Base-by-base conservation (phyloP, 2,329 filamentous ascomycete genomes). In the Coniella vitis region DNA sequence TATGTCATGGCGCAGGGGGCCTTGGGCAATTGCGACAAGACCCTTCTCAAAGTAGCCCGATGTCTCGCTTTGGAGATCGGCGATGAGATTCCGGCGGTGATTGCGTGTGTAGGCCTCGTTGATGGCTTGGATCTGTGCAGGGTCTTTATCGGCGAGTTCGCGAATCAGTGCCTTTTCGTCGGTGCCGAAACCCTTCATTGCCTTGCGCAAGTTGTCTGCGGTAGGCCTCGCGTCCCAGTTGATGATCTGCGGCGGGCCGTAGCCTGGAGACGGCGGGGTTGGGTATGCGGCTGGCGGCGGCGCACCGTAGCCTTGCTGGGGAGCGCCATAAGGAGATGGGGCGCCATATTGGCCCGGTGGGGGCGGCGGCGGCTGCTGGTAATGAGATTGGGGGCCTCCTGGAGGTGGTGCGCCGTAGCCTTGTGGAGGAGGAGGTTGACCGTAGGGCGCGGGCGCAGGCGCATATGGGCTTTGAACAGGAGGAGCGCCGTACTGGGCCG, bases 111-210 rank as follows among this genome's bases (percentile, higher is more conserved):
- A 97, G 3, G 84, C 76, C 7, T 74, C 64, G 49, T 83, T 79
- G 45, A 94, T 73, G 8, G 79, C 72, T 41, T 83, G 78, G 54
- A 93, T 76, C 63, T 95, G 87, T 4, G 90, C 71, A 1, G 90
- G 86, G 55, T 94, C 87, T 54, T 90, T 84, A 56, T 75, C 78
- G 3, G 84, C 70, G 8, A 97, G 71, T 3, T 84, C 70, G 2
- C 73, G 70, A 55, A 95, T 90, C 14, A 97, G 70, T 0, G 77
- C 66, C 59, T 82, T 84, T 65, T 96, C 90, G 60, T 97, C 82
- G 0, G 90, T 96, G 31, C 90, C 91, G 54, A 95, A 87, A 0
- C 65, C 90, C 66, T 95, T 95, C 89, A 96, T 95, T 2, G 91
- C 88, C 57, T 78, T 78, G 46, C 88, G 81, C 19, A 95, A 71